Evolutionary conservation across 2,329 filamentous ascomycete genomes (phyloP), one percentile per base, ranked within the genome.

Genomic region (Trichoderma citrinoviride): DNA sequence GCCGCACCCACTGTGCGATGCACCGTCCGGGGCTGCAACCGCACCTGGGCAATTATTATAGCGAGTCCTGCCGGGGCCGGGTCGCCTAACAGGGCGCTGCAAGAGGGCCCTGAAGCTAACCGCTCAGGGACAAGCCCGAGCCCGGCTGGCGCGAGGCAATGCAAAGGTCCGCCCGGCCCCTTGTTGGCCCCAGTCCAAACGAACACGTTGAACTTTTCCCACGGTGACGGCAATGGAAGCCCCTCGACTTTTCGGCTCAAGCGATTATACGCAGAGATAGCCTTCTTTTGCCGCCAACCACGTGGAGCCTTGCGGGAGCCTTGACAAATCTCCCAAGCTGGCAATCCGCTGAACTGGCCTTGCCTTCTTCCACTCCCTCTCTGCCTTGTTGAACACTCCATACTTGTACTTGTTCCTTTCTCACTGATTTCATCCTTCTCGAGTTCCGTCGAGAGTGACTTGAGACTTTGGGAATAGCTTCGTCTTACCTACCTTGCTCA

Each of bases 301-400:
- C 74, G 73, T 76, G 74, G 74, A 71, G 73, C 69, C 67, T 68
- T 66, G 65, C 43, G 37, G 25, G 46, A 50, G 54, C 61, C 67
- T 70, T 71, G 70, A 70, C 69, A 72, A 71, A 68, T 70, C 69
- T 72, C 67, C 66, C 72, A 75, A 75, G 74, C 69, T 70, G 70
- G 56, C 56, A 60, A 66, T 65, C 58, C 67, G 66, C 67, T 69
- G 68, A 62, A 27, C 23, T 19, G 61, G 56, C 66, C 64, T 63
- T 55, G 49, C n/a, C 56, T 65, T 63, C 64, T 66, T 64, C 61
- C n/a, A 66, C 60, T 61, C 62, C 56, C 64, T 67, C 68, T 37
- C n/a, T 62, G 44, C 44, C 37, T 47, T 52, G 57, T 40, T 37
- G 25, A 49, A 21, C 46, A 21, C 17, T 44, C 44, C 25, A 23